These are phyloP conservation scores for Jatropha podagrica DNA, from an alignment of 441 rosid genomes.

Conservation along the genomic window DNA sequence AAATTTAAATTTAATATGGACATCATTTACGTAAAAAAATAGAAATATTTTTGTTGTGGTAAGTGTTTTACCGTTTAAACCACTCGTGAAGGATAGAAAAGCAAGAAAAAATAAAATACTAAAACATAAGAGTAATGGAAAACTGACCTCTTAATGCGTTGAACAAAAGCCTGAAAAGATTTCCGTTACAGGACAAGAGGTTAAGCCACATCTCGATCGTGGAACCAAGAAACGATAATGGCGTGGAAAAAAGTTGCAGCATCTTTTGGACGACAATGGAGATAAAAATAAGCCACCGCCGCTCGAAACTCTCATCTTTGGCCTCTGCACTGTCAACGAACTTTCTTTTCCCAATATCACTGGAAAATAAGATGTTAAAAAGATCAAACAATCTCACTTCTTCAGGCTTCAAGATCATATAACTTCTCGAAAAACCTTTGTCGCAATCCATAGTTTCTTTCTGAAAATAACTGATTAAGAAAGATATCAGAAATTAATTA, in stretches of 20 bases:
- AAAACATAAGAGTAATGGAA: neutral
- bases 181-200: slow-evolving; percentile 37
- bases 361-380: slow-evolving; percentile 36
- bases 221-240: slow-evolving; percentile 44
- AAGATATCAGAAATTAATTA: too few species aligned
- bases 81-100: too few species aligned
- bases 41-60: too few species aligned
- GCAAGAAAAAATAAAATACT: neutral
- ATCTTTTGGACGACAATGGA: slow-evolving; percentile 48
- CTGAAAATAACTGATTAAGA: too few species aligned
- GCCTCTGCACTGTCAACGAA: slow-evolving; percentile 42
- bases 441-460: slow-evolving; percentile 28
- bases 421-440: slow-evolving; percentile 39
- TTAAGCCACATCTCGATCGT: slow-evolving; percentile 43
- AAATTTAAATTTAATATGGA: too few species aligned
- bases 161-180: slow-evolving; percentile 29
- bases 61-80: too few species aligned
- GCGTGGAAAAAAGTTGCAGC: slow-evolving; percentile 33
- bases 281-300: slow-evolving; percentile 51
- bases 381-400: slow-evolving; percentile 46
- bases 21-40: too few species aligned
- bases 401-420: slow-evolving; percentile 53
- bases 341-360: slow-evolving; percentile 33
- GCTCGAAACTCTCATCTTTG: slow-evolving; percentile 37
- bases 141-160: slow-evolving; percentile 41